Evolutionary conservation across 1,284 basidiomycete species (phyloP).

Genomic region (Tremellales sp.): DNA sequence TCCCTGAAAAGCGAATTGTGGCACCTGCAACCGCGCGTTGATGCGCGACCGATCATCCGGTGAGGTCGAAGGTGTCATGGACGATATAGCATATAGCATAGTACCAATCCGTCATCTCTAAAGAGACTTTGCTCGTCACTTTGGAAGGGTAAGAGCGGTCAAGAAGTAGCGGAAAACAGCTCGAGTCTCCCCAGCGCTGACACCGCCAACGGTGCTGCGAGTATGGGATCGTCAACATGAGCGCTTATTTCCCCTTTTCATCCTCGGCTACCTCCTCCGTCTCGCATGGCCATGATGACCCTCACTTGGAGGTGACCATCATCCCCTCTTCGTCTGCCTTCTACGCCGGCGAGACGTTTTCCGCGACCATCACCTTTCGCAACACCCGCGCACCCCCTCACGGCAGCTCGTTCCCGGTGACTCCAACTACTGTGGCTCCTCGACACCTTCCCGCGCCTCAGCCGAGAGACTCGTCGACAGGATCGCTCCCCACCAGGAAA

Average conservation of each 20-base stretch:
- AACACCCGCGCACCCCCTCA: constrained; percentile 57
- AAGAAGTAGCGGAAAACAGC: too few species aligned
- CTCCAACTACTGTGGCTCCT: constrained; percentile 7
- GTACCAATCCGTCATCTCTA: too few species aligned
- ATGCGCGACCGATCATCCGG: too few species aligned
- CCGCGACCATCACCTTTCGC: constrained; percentile 78
- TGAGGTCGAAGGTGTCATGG: too few species aligned
- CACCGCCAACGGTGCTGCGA: too few species aligned
- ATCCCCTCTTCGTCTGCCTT: constrained; percentile 79
- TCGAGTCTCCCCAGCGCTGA: too few species aligned
- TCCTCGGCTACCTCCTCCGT: constrained; percentile 8
- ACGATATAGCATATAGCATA: too few species aligned
- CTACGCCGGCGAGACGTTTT: constrained; percentile 86
- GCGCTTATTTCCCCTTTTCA: constrained; percentile 27
- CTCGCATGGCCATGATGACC: constrained; percentile 27
- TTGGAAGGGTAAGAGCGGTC: too few species aligned
- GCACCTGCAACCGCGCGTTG: too few species aligned
- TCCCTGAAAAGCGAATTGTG: constrained; percentile 11
- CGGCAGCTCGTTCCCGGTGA: constrained; percentile 9
- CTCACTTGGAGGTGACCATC: constrained; percentile 51
- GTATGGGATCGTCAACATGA: constrained; percentile 15
- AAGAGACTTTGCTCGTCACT: too few species aligned
- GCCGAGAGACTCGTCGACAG: neutral
- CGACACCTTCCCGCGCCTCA: constrained; percentile 6
- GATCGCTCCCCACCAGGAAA: constrained; percentile 2